phyloP scores from a whole-genome alignment of 1,284 basidiomycete genomes.

The Pterulicium gracile region DNA sequence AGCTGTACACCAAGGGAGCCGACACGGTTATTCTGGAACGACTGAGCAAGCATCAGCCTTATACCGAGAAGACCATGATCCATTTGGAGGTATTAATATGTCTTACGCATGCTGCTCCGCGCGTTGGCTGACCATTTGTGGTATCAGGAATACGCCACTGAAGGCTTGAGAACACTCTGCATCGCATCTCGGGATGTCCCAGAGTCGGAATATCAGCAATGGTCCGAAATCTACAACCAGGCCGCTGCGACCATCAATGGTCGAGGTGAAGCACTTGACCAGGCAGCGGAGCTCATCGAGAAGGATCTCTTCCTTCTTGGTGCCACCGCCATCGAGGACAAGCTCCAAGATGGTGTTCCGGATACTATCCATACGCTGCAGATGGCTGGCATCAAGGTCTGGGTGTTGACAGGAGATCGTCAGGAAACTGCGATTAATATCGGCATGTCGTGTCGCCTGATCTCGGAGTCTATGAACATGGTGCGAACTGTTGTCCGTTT shows the following conservation, averaged over 20 bases:
- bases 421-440: slow-evolving; percentile 99
- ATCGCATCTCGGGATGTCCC: slow-evolving; percentile 89
- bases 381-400: slow-evolving; percentile 97
- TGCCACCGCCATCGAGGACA: slow-evolving; percentile 98
- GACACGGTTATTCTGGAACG: slow-evolving; percentile 96
- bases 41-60: slow-evolving; percentile 72
- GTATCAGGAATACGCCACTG: slow-evolving; percentile 87
- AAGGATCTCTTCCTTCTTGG: slow-evolving; percentile 88
- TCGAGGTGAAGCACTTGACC: slow-evolving; percentile 88
- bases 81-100: slow-evolving; percentile 80
- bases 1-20: slow-evolving; percentile 94
- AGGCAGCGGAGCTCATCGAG: slow-evolving; percentile 93
- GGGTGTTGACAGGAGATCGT: slow-evolving; percentile 96
- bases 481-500: slow-evolving; percentile 31
- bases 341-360: slow-evolving; percentile 96
- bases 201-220: slow-evolving; percentile 84
- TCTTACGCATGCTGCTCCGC: slow-evolving; percentile 5
- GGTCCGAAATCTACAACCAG: slow-evolving; percentile 81
- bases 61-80: slow-evolving; percentile 76
- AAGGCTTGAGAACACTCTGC: slow-evolving; percentile 94
- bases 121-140: slow-evolving; percentile 4
- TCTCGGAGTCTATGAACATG: slow-evolving; percentile 97
- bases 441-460: slow-evolving; percentile 92
- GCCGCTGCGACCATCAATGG: slow-evolving; percentile 91
- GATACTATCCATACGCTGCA: slow-evolving; percentile 97